phyloP scores from a whole-genome alignment of 2,329 filamentous ascomycete genomes.

The Fusarium sororula region DNA sequence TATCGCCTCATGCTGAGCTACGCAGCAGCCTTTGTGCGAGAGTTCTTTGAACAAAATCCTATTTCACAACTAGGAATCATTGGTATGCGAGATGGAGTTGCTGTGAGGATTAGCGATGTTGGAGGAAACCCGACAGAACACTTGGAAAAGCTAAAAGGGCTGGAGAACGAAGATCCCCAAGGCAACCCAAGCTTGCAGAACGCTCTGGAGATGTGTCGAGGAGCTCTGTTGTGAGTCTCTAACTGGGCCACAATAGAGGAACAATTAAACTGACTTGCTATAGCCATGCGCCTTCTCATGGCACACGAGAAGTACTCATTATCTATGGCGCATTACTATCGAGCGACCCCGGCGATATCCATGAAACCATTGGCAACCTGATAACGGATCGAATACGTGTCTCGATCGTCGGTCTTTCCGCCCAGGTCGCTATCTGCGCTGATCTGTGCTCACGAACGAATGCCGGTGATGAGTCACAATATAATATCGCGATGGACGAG shows the following conservation, averaged over 20 bases:
- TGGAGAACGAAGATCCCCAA: constrained; percentile 73
- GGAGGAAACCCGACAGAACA: constrained; percentile 92
- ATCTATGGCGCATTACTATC: constrained; percentile 91
- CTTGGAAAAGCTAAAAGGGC: constrained; percentile 75
- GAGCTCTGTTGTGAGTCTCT: constrained; percentile 75
- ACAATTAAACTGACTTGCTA: not conserved
- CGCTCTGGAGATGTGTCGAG: constrained; percentile 92
- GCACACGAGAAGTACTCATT: constrained; percentile 90
- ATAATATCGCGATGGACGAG: constrained; percentile 83
- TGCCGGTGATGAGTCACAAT: constrained; percentile 76
- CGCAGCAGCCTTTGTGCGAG: constrained; percentile 85
- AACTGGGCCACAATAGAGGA: not conserved
- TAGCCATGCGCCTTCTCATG: constrained; percentile 89
- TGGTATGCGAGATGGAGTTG: constrained; percentile 92
- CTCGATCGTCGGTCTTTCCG: constrained; percentile 87
- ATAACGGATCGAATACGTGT: constrained; percentile 86
- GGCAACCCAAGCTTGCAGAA: constrained; percentile 89
- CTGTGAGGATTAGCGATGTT: constrained; percentile 86
- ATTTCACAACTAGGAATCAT: constrained; percentile 95
- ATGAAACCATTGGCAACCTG: constrained; percentile 83
- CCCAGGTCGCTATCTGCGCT: constrained; percentile 89
- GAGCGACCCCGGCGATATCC: constrained; percentile 93
- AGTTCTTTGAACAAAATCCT: constrained; percentile 98
- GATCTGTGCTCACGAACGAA: constrained; percentile 92
- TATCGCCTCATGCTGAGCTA: constrained; percentile 85